Percentiles rank a stretch among this genome's conserved stretches.
Conservation (phyloP, 2,329 filamentous ascomycete species). For the Periglandula ipomoeae region DNA sequence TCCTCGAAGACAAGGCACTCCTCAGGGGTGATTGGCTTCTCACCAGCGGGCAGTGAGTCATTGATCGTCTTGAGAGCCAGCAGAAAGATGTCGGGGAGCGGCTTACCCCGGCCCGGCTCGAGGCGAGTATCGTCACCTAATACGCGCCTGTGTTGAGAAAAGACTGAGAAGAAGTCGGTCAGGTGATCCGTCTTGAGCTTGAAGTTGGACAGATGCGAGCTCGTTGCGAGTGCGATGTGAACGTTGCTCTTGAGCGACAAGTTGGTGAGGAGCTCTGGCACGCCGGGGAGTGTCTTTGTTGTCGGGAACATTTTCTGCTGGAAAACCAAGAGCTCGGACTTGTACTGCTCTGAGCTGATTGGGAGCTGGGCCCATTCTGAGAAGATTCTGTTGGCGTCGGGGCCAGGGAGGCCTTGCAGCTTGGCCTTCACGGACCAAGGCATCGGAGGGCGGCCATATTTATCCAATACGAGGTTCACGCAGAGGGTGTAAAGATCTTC, state of each 20-base stretch:
- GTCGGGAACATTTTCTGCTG: conserved; percentile 65
- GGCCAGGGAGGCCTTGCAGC: conserved; percentile 53
- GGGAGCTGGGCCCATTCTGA: conserved; percentile 80
- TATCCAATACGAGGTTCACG: conserved; percentile 71
- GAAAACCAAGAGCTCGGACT: conserved; percentile 46
- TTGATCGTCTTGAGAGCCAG: conserved; percentile 83
- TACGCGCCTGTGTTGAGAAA: conserved; percentile 62
- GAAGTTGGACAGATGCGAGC: conserved; percentile 64
- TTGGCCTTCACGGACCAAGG: conserved; percentile 94
- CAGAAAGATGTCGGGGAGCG: conserved; percentile 87
- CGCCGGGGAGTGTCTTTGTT: conserved; percentile 71
- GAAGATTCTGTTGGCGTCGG: conserved; percentile 45
- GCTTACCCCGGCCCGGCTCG: conserved; percentile 74
- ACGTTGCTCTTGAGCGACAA: conserved; percentile 33
- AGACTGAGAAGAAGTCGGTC: conserved; percentile 50
- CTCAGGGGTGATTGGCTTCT: conserved; percentile 60
- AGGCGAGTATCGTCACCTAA: conserved; percentile 81
- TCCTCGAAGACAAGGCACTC: conserved; percentile 98
- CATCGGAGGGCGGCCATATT: conserved; percentile 64
- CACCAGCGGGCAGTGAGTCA: conserved; percentile 52
- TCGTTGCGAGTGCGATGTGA: conserved; percentile 81
- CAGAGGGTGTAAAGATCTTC: conserved; percentile 82
- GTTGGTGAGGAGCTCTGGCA: conserved; percentile 55
- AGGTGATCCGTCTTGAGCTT: conserved; percentile 63
- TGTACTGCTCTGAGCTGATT: conserved; percentile 61